phyloP scores from a whole-genome alignment of 2,329 filamentous ascomycete species.

The Xylariales sp. region DNA sequence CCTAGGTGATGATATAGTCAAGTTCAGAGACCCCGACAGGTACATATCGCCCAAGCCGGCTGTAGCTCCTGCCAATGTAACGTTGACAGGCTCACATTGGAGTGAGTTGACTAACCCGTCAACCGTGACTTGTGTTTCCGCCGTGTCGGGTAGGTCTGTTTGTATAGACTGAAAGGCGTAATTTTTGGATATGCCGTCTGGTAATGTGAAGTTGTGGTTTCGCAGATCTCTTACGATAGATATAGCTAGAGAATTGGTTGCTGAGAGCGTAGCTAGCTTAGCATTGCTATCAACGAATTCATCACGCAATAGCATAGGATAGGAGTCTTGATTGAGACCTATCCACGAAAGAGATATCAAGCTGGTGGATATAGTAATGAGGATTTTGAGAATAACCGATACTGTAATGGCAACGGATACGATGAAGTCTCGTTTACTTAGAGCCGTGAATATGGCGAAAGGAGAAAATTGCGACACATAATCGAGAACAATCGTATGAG shows the following conservation, averaged over 20 bases:
- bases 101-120: background rate
- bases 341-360: conserved; percentile 5
- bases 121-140: background rate
- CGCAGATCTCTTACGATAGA: background rate
- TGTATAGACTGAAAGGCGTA: conserved; percentile 10
- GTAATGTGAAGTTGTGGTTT: background rate
- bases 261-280: background rate
- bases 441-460: background rate
- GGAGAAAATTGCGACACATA: conserved; percentile 8
- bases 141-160: background rate
- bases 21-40: background rate
- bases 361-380: conserved; percentile 1
- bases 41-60: no score
- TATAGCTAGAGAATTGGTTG: background rate
- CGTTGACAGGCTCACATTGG: background rate
- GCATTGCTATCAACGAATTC: conserved; percentile 2
- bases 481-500: background rate
- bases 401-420: background rate
- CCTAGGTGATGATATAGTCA: background rate
- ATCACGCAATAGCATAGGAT: background rate
- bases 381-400: conserved; percentile 2
- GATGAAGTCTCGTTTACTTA: background rate
- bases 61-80: background rate
- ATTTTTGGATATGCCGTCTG: conserved; percentile 9
- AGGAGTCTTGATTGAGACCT: background rate